Evolutionary conservation across 202 grass and related monocot genomes (phyloP).

Genomic region (Miscanthus sacchariflorus): DNA sequence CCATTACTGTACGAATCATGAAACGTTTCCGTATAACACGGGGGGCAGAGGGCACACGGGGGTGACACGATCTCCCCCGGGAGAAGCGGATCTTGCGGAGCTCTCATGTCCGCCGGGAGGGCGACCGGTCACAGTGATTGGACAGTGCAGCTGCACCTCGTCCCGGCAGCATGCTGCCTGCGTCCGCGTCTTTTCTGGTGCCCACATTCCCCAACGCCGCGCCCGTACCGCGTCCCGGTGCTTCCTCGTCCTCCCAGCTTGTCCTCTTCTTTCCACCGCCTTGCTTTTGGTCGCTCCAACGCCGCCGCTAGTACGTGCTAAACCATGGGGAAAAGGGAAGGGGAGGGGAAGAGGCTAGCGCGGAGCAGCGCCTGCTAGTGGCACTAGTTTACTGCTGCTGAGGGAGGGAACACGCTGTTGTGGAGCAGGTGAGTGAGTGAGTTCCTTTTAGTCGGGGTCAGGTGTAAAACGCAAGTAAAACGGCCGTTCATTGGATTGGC

Average conservation of each 20-base stretch:
- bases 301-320: conserved; percentile 4
- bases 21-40: conserved; percentile 3
- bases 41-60: background rate
- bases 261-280: conserved; percentile 53
- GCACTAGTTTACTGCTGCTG: conserved; percentile 31
- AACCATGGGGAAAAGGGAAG: background rate
- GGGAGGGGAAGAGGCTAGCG: background rate
- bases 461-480: background rate
- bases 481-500: background rate
- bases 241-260: conserved; percentile 2
- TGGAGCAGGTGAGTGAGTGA: conserved; percentile 25
- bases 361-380: background rate
- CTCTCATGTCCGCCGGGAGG: conserved; percentile 28
- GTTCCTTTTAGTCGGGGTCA: conserved; percentile 24
- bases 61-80: background rate
- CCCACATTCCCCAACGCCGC: conserved; percentile 48
- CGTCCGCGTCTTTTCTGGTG: conserved; percentile 54
- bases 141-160: conserved; percentile 19
- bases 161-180: conserved; percentile 9
- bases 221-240: conserved; percentile 10
- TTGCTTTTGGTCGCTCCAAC: conserved; percentile 47
- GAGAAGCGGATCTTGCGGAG: conserved; percentile 32
- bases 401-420: conserved; percentile 33
- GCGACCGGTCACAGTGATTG: conserved; percentile 10
- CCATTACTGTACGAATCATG: background rate